These are phyloP conservation scores for Amorphotheca resinae DNA, from an alignment of 495 filamentous ascomycete genomes.

Conservation along the genomic window DNA sequence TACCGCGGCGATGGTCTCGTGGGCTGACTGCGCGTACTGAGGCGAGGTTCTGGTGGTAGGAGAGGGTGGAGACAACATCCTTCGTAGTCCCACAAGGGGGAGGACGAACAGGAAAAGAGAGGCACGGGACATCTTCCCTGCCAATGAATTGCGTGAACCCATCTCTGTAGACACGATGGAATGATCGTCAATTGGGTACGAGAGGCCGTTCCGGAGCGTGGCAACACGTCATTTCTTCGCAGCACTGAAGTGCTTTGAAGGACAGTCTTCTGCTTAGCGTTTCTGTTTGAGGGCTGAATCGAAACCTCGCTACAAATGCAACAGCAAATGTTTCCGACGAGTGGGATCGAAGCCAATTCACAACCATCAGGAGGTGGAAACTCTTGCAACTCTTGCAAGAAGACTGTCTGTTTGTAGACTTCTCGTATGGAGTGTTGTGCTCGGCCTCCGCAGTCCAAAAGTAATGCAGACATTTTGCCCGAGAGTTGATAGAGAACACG, in stretches of 20 bases:
- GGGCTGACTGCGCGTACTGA: conserved; percentile 24
- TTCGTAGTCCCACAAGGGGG: conserved; percentile 16
- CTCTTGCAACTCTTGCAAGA: conserved; percentile 2
- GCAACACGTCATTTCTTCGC: conserved; percentile 18
- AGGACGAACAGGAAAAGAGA: conserved; percentile 28
- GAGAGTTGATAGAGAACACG: conserved; percentile 19
- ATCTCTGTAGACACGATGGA: conserved; percentile 14
- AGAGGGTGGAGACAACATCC: conserved; percentile 31
- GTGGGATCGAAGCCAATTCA: conserved; percentile 22
- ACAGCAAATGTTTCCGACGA: conserved; percentile 32
- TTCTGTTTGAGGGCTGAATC: conserved; percentile 20
- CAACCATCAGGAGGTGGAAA: conserved; percentile 18
- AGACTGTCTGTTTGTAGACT: conserved; percentile 21
- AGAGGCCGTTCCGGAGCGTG: conserved; percentile 17
- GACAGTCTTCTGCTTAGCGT: conserved; percentile 8
- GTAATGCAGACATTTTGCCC: conserved; percentile 8
- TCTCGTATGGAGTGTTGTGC: conserved; percentile 15
- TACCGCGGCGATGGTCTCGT: conserved; percentile 41
- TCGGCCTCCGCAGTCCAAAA: conserved; percentile 15
- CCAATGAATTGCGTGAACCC: conserved; percentile 10
- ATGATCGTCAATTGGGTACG: conserved; percentile 3
- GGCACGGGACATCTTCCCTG: conserved; percentile 30
- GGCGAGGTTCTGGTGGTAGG: conserved; percentile 26
- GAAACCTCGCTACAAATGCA: conserved; percentile 21
- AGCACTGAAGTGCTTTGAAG: conserved; percentile 6